Evolutionary conservation across 2,329 filamentous ascomycete species (phyloP), one percentile per base, ranked within the genome.

Genomic region (Pezicula rhizophila): DNA sequence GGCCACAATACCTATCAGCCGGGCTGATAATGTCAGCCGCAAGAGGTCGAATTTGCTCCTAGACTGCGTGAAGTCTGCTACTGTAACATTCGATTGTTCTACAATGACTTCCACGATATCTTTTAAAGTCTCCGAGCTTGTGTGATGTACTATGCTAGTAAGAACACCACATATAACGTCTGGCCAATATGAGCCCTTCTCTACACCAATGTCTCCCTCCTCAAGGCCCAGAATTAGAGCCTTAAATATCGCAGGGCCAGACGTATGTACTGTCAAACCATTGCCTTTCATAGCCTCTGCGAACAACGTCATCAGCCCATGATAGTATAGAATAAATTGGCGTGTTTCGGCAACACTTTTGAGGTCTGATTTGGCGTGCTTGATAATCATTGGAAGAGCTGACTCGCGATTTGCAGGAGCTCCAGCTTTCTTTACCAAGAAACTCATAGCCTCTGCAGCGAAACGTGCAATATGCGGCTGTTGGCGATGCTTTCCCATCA

Each of bases 381-480:
- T 71, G 2, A 95, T 70, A n/a, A 96, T 82, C 11, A 76, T 69
- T 11, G 79, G 73, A 33, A 99, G 73, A 0, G 89, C 81, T 23
- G 75, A 79, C 56, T 92, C 86, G 57, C 89, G 83, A 55, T 88
- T 81, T 48, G 89, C 88, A 2, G 83, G 78, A 14, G 85, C 78
- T 2, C 87, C 91, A 6, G 91, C 87, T 70, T 96, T 97, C 62
- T 89, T 86, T 17, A 99, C 77, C 17, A 99, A 74, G 62, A 97
- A 99, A 57, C 91, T 96, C 71, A 99, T 78, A 2, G 93, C 89
- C 69, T 99, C 93, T 23, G 93, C 93, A 11, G 92, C 88, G 67
- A 97, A 99, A 47, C 91, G 82, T 20, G 89, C 85, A 56, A 96
- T 89, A 66, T 96, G 91, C 14, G 84, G 80, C 56, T 92, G 93